Evolutionary conservation across 345 rosid species (phyloP), one percentile per base, ranked within the genome.

Genomic region (Clausena lansium): DNA sequence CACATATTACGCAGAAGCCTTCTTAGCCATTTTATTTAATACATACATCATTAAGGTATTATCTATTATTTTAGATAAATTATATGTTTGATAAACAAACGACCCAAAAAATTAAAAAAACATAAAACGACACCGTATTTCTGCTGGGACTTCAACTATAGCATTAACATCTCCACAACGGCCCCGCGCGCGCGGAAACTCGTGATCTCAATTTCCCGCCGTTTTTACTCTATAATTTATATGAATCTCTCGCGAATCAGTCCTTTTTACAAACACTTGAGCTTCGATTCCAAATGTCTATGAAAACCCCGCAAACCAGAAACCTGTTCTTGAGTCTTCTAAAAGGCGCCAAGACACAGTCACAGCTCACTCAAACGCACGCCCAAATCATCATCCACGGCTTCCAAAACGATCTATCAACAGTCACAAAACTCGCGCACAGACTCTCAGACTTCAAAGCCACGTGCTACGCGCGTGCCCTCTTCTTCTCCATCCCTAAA

Each of bases 341-440:
- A 70, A 83, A 62, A 66, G 74, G 50, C 76, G 81, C 89, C 76
- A 66, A 83, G 41, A 77, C 83, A 38, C 76, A 88, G 57, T 84
- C 94, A 13, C 93, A 90, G 73, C 87, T 93, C 61, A 38, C 86
- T 30, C 94, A 91, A 78, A 76, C 85, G 66, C 96, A 93, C 81
- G 83, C 94, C 65, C 96, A 91, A 75, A 86, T 91, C 82, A 80
- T 88, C 78, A 74, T 84, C 71, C 74, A 87, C 78, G 87, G 88
- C 76, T 78, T 79, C 79, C 82, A 68, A 81, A 59, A 81, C 83
- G 92, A 93, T 80, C 65, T 91, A 47, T 79, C 88, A 60, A 60
- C 84, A 11, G 80, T 87, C 89, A 91, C 96, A 64, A 93, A 89
- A 80, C 96, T 93, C 85, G 82, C 86, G 50, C 93, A 91, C 73